Percentiles rank a stretch among this genome's conserved stretches.
Conservation (phyloP, 495 filamentous ascomycete species). For the Hypoxylon rickii region DNA sequence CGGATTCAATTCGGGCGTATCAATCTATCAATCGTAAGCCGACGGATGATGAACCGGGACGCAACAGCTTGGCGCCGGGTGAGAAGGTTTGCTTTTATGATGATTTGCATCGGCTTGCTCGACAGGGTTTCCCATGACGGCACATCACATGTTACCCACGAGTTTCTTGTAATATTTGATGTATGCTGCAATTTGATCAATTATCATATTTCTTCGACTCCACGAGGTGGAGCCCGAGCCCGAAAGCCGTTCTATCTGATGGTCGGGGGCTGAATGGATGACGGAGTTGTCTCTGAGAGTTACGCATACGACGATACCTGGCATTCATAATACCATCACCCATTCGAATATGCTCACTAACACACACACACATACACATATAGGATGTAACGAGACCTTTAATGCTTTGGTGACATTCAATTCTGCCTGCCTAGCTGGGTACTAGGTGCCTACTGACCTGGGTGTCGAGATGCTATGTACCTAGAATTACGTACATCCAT, state of each 20-base stretch:
- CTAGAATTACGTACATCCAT: neutral
- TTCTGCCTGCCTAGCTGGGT: too few species aligned
- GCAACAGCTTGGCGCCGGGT: conserved; percentile 36
- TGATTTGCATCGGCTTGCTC: conserved; percentile 32
- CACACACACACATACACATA: too few species aligned
- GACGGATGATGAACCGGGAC: conserved; percentile 34
- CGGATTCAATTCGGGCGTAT: conserved; percentile 9
- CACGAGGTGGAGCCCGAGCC: conserved; percentile 27
- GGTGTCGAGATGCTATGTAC: neutral
- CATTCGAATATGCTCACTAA: too few species aligned
- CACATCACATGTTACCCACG: conserved; percentile 11
- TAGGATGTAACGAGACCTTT: too few species aligned
- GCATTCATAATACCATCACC: too few species aligned
- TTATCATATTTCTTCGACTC: conserved; percentile 2
- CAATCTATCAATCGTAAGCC: conserved; percentile 18
- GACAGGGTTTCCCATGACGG: conserved; percentile 26
- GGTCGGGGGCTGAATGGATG: conserved; percentile 5
- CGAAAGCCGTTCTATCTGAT: too few species aligned
- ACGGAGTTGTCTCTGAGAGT: neutral
- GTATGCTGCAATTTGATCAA: conserved; percentile 3
- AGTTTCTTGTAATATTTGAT: too few species aligned
- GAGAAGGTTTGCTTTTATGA: conserved; percentile 30
- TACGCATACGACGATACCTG: too few species aligned
- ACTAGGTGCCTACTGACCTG: too few species aligned
- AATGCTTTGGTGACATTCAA: too few species aligned